Percentiles rank a stretch among this genome's conserved stretches.
phyloP scores from a whole-genome alignment of 805 yeast genomes.

The Starmerella vaccinii region DNA sequence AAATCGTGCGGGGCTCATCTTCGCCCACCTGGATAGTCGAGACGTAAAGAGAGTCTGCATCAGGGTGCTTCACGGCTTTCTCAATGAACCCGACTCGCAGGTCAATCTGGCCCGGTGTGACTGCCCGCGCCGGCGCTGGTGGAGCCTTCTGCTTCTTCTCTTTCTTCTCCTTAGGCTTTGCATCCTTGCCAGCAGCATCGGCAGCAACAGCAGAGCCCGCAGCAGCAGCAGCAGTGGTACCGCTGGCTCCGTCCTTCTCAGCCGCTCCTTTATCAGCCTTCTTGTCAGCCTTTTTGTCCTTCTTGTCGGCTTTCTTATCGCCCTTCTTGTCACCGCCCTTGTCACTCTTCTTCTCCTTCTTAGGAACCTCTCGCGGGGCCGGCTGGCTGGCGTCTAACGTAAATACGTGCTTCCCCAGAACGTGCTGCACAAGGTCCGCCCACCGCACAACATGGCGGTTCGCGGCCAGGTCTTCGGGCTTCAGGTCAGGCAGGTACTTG shows the following conservation, averaged over 20 bases:
- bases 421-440: constrained; percentile 75
- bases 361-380: constrained; percentile 58
- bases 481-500: constrained; percentile 50
- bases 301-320: constrained; percentile 28
- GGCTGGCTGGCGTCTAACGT: constrained; percentile 48
- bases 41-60: constrained; percentile 92
- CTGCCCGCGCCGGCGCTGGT: constrained; percentile 37
- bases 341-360: constrained; percentile 32
- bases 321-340: constrained; percentile 26
- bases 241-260: constrained; percentile 11
- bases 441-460: constrained; percentile 85
- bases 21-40: constrained; percentile 97
- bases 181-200: constrained; percentile 14
- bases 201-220: neutral
- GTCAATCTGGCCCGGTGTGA: constrained; percentile 68
- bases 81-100: constrained; percentile 93
- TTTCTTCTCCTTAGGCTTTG: constrained; percentile 29
- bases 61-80: constrained; percentile 94
- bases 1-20: constrained; percentile 93
- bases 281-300: constrained; percentile 1
- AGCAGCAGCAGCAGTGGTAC: constrained; percentile 23
- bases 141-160: constrained; percentile 46
- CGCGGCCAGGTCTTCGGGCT: constrained; percentile 46
- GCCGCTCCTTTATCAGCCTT: constrained; percentile 28
- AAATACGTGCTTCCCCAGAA: constrained; percentile 45